Evolutionary conservation across 2,329 filamentous ascomycete genomes (phyloP).

Genomic region (Leptographium flavum): DNA sequence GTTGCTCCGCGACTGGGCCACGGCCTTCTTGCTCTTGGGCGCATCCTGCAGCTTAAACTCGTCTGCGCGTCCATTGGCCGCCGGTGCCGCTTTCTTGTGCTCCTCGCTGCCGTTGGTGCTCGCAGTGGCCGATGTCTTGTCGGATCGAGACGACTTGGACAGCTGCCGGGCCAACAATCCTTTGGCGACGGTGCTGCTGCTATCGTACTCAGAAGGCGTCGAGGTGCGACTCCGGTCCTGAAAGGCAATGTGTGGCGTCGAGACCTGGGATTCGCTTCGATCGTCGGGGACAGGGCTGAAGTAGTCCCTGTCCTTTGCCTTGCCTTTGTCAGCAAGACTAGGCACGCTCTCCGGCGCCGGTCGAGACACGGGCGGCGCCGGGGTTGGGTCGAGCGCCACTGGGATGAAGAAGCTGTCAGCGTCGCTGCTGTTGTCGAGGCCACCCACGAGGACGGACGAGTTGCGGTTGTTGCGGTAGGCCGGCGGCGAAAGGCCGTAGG

Average conservation of each 20-base stretch:
- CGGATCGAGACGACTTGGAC: slow-evolving; percentile 27
- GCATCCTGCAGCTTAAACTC: slow-evolving; percentile 73
- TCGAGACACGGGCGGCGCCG: slow-evolving; percentile 37
- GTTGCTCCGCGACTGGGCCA: slow-evolving; percentile 25
- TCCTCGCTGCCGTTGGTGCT: slow-evolving; percentile 24
- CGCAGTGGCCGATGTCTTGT: slow-evolving; percentile 19
- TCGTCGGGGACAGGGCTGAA: slow-evolving; percentile 29
- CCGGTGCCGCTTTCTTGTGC: slow-evolving; percentile 17
- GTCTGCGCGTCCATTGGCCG: slow-evolving; percentile 28
- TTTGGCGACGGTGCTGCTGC: slow-evolving; percentile 29
- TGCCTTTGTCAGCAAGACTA: slow-evolving; percentile 31
- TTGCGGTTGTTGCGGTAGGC: slow-evolving; percentile 68
- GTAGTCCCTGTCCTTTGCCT: slow-evolving; percentile 40
- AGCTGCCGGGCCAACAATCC: slow-evolving; percentile 34
- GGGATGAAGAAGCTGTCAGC: slow-evolving; percentile 63
- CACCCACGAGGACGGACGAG: slow-evolving; percentile 43
- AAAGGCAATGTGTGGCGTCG: slow-evolving; percentile 82
- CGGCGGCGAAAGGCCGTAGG: slow-evolving; percentile 54
- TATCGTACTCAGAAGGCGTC: slow-evolving; percentile 44
- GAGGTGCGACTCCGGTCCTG: slow-evolving; percentile 62
- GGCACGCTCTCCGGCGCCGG: slow-evolving; percentile 32
- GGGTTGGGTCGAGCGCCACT: slow-evolving; percentile 57
- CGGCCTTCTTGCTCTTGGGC: slow-evolving; percentile 44
- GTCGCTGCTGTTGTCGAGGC: slow-evolving; percentile 28
- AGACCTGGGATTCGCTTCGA: slow-evolving; percentile 34